A percentile compares a stretch with the other conserved stretches of the same genome.
These are phyloP conservation scores for Pythium graminicola DNA, from an alignment of 352 stramenopile genomes.

Conservation along the genomic window DNA sequence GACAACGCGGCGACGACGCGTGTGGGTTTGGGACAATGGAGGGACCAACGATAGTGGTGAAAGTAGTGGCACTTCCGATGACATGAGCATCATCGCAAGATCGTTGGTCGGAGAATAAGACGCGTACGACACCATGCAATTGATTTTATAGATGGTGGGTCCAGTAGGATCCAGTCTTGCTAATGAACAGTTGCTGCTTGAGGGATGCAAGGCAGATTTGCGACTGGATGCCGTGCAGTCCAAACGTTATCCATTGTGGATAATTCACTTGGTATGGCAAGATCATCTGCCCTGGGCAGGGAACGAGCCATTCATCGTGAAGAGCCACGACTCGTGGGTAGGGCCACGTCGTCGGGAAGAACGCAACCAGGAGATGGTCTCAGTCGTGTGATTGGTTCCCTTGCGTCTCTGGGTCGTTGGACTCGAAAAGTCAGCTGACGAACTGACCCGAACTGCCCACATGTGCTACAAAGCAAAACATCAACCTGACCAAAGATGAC, in stretches of 20 bases:
- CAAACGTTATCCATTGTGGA: no score
- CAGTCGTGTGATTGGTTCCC: not conserved
- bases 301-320: no score
- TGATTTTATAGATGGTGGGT: no score
- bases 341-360: not conserved
- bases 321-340: not conserved
- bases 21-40: not conserved
- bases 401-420: not conserved
- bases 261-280: no score
- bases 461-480: not conserved
- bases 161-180: no score
- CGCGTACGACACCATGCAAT: not conserved
- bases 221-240: no score
- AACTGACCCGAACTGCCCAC: constrained; percentile 6
- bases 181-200: no score
- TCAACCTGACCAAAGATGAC: no score
- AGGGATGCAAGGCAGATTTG: no score
- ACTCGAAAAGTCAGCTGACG: constrained; percentile 1
- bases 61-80: not conserved
- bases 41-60: not conserved
- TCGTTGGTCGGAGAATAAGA: constrained; percentile 6
- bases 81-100: not conserved
- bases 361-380: not conserved
- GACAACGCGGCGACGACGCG: not conserved
- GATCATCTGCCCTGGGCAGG: no score